These are phyloP conservation scores for Boletus semigastroideus DNA, from an alignment of 1,284 basidiomycete genomes.

Conservation along the genomic window DNA sequence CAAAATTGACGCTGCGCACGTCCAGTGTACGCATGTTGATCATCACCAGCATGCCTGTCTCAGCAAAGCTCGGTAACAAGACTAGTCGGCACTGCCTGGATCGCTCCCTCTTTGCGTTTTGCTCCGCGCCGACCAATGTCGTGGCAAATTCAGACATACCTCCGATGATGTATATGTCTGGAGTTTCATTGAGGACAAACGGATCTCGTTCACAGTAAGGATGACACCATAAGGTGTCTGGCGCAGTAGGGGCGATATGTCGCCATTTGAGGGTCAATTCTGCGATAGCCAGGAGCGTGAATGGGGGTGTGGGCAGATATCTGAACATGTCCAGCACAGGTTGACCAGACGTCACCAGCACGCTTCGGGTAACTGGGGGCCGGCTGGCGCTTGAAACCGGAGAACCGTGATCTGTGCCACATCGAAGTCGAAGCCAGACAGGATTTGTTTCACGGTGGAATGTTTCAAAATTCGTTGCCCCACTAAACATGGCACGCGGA, in stretches of 20 bases:
- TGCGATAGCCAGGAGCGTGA: conserved; percentile 72
- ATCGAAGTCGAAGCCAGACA: conserved; percentile 68
- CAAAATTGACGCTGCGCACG: conserved; percentile 41
- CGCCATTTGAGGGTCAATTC: conserved; percentile 87
- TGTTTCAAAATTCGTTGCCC: conserved; percentile 58
- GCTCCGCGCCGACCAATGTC: conserved; percentile 49
- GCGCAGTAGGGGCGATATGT: conserved; percentile 96
- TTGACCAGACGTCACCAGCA: conserved; percentile 89
- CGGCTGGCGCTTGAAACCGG: conserved; percentile 16
- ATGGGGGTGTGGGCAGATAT: conserved; percentile 73
- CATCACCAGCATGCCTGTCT: conserved; percentile 60
- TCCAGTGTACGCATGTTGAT: conserved; percentile 54
- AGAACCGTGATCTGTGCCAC: conserved; percentile 25
- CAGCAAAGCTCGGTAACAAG: conserved; percentile 81
- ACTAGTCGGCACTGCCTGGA: conserved; percentile 69
- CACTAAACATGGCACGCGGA: conserved; percentile 89
- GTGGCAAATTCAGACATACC: conserved; percentile 87
- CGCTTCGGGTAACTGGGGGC: conserved; percentile 42
- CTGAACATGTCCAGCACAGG: conserved; percentile 94
- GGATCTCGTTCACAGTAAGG: conserved; percentile 90
- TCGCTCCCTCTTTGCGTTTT: conserved; percentile 29
- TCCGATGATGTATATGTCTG: conserved; percentile 91
- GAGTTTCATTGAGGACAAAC: conserved; percentile 82
- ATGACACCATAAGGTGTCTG: conserved; percentile 98
- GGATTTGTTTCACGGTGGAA: conserved; percentile 90